phyloP scores from a whole-genome alignment of 345 rosid genomes.

The Balakata baccata region DNA sequence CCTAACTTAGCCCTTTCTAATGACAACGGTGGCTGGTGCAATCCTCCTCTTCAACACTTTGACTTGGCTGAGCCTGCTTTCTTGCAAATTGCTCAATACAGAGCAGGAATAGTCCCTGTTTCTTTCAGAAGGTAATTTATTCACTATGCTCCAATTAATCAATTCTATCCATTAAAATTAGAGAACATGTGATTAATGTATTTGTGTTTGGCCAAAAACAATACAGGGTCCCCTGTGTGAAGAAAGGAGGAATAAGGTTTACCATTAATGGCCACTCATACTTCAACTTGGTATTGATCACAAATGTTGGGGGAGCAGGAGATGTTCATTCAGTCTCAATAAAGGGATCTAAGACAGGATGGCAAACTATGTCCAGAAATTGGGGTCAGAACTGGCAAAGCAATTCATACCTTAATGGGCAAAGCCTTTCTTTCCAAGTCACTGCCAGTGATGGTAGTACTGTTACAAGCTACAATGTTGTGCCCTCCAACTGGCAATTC shows the following conservation, averaged over 20 bases:
- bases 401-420: conserved; percentile 75
- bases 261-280: conserved; percentile 90
- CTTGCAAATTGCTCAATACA: conserved; percentile 85
- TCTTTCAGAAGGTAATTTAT: conserved; percentile 79
- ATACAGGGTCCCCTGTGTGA: conserved; percentile 74
- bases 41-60: conserved; percentile 94
- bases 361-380: conserved; percentile 93
- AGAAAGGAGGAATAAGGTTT: conserved; percentile 87
- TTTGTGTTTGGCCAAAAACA: too few species aligned
- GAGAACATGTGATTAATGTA: too few species aligned
- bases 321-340: conserved; percentile 73
- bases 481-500: conserved; percentile 69
- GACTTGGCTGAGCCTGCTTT: conserved; percentile 96
- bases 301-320: conserved; percentile 89
- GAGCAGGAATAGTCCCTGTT: conserved; percentile 90
- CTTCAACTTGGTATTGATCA: conserved; percentile 80
- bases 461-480: conserved; percentile 55
- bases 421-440: conserved; percentile 80
- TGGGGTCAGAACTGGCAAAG: conserved; percentile 99
- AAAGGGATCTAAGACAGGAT: conserved; percentile 81
- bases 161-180: too few species aligned
- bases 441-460: conserved; percentile 87
- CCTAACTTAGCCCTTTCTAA: conserved; percentile 69
- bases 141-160: background rate
- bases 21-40: conserved; percentile 97